Conservation (phyloP, 805 yeast genomes). For the Lachancea sp. region DNA sequence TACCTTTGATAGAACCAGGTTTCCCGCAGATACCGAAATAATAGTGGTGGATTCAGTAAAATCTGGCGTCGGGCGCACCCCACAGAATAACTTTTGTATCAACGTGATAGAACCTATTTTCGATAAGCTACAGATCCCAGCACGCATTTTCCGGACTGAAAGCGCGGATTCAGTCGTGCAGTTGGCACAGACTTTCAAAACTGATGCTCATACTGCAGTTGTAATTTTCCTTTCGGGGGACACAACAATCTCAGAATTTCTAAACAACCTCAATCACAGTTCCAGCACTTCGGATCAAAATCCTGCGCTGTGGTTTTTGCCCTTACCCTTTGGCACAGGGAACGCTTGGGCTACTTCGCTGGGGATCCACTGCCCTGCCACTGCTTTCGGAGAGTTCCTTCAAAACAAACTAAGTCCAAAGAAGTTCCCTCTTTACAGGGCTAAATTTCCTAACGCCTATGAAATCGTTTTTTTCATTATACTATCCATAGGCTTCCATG, state of each 20-base stretch:
- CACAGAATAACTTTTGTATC: conserved; percentile 35
- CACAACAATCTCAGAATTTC: conserved; percentile 71
- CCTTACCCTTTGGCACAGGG: conserved; percentile 79
- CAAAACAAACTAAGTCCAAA: conserved; percentile 10
- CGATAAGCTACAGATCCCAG: conserved; percentile 31
- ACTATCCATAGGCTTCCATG: conserved; percentile 80
- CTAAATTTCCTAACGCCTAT: conserved; percentile 26
- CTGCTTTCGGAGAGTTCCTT: conserved; percentile 36
- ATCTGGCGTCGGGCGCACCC: conserved; percentile 36
- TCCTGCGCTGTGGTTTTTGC: conserved; percentile 18
- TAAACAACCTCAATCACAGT: conserved; percentile 42
- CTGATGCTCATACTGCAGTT: conserved; percentile 29
- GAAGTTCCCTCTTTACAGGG: conserved; percentile 32
- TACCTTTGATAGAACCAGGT: not conserved
- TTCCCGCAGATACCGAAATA: conserved; percentile 11
- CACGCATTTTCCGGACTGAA: conserved; percentile 40
- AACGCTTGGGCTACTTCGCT: conserved; percentile 70
- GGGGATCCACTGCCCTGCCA: conserved; percentile 34
- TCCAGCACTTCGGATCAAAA: not conserved
- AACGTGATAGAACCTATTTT: conserved; percentile 45
- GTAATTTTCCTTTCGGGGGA: conserved; percentile 76
- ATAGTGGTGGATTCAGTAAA: conserved; percentile 33
- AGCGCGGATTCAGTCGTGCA: conserved; percentile 35
- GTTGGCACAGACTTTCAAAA: conserved; percentile 34
- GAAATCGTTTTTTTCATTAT: conserved; percentile 48